A percentile compares a stretch with the other conserved stretches of the same genome.
Evolutionary conservation across 1,284 basidiomycete genomes (phyloP).

Genomic region (Puccinia hordei): DNA sequence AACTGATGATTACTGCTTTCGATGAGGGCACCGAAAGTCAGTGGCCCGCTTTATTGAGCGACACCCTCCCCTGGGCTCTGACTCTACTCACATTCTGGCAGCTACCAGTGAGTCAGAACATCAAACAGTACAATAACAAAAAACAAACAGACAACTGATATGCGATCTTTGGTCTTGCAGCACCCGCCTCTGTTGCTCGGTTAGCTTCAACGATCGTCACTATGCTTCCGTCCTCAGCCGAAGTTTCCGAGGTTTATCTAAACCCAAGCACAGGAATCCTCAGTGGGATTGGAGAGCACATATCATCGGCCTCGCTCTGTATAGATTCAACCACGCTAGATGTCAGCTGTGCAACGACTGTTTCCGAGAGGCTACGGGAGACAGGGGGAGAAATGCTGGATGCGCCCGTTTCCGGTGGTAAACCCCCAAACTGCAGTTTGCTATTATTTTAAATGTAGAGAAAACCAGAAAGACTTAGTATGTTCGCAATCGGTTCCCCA

Average conservation of each 20-base stretch:
- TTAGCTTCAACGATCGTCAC: conserved; percentile 73
- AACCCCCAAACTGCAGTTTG: conserved; percentile 57
- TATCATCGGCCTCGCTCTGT: conserved; percentile 65
- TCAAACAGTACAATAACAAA: background rate
- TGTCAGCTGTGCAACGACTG: conserved; percentile 66
- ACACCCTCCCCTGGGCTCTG: background rate
- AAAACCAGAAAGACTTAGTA: background rate
- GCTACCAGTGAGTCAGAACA: conserved; percentile 39
- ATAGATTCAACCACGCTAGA: conserved; percentile 83
- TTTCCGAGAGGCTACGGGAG: conserved; percentile 54
- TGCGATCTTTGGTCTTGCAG: background rate
- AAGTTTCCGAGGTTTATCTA: conserved; percentile 73
- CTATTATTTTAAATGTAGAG: background rate
- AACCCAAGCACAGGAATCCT: conserved; percentile 67
- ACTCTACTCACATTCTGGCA: background rate
- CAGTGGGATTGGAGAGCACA: conserved; percentile 55
- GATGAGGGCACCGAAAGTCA: conserved; percentile 2
- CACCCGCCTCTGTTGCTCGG: conserved; percentile 62
- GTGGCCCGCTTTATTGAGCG: conserved; percentile 30
- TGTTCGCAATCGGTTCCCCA: background rate
- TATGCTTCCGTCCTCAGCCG: conserved; percentile 82
- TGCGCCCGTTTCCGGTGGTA: conserved; percentile 85
- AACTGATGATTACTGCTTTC: background rate
- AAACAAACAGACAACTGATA: background rate
- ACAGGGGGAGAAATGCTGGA: conserved; percentile 77